Evolutionary conservation across 768 basidiomycete species (phyloP), one percentile per base, ranked within the genome.

Genomic region (Amanita exitialis): DNA sequence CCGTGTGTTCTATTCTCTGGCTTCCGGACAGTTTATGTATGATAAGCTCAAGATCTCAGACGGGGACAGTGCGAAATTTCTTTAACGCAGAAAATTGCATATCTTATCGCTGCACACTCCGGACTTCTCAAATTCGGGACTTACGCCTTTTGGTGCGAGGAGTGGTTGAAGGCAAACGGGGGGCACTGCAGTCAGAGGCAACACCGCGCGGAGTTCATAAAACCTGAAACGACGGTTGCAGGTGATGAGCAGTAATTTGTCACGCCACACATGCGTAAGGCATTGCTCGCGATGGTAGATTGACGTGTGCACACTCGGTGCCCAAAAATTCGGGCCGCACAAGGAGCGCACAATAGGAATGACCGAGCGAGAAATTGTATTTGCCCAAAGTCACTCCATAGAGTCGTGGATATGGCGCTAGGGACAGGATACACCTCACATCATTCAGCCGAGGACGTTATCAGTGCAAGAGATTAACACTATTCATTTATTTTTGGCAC

Each of bases 1-100:
- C 42, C 38, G 50, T 34, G 41, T 28, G 39, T 25, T 51, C 42
- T 42, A 44, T 36, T 51, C 41, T 27, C 21, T 44, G 9, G 30
- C 30, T 51, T 42, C 34, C 27, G 35, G 50, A 51, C 50, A 44
- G 50, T 43, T 51, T 51, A 9, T 51, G 50, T 34, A 51, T 23
- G 35, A 51, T 51, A 51, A 35, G 50, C 50, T 51, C 32, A 37
- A 18, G 34, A 44, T 51, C 27, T 36, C n/a, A 23, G 35, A 34
- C 32, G 25, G 10, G 15, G 21, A 9, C 15, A 39, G 8, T 25
- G 36, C n/a, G 18, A 18, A 44, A 51, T 25, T 44, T 42, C 42
- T 23, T 21, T n/a, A 20, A 20, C 32, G n/a, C 13, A 25, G 35
- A 36, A 25, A 9, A 43, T 16, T 8, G 18, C 12, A 25, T 32